Evolutionary conservation across 2,329 filamentous ascomycete genomes (phyloP), one percentile per base, ranked within the genome.

Genomic region (Ophiostoma ulmi): DNA sequence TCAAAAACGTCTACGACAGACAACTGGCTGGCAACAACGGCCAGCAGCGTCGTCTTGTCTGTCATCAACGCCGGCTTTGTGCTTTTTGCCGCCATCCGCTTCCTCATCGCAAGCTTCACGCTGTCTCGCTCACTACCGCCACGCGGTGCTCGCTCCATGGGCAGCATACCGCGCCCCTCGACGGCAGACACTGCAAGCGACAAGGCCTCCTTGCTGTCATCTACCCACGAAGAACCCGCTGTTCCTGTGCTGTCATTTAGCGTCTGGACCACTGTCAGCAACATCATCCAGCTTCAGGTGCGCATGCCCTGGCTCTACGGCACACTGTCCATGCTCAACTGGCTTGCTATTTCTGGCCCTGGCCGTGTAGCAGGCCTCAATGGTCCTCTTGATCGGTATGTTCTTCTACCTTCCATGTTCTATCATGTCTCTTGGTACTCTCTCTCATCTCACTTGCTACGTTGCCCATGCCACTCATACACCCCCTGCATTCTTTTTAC

Each of bases 271-370:
- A 92, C 91, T 80, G 79, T 90, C 71, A 89, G 88, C 73, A 89
- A 88, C 78, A 80, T 97, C 73, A 81, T 93, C 75, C 89, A 93
- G 83, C 80, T 97, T 77, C 85, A 90, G 75, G 80, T 83, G 74
- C 91, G 93, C 80, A 97, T 97, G 93, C 94, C 94, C 74, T 98
- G 94, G 94, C 85, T 97, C 71, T 85, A 85, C 77, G 92, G 92
- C 77, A 82, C 87, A 75, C 79, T 95, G 72, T 91, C 91, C 71
- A 86, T 97, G 80, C 79, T 90, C 75, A 92, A 95, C 80, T 90
- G 91, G 84, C 84, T 88, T 75, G 85, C 89, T 76, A 81, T 94
- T 77, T 83, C 84, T 76, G 92, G 93, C 35, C 92, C 92, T 74
- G 91, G 93, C 76, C 86, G 81, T 80, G 80, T 97, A 74, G 93